Conservation (phyloP, 179 eudicot genomes). For the Beta macrorhiza region DNA sequence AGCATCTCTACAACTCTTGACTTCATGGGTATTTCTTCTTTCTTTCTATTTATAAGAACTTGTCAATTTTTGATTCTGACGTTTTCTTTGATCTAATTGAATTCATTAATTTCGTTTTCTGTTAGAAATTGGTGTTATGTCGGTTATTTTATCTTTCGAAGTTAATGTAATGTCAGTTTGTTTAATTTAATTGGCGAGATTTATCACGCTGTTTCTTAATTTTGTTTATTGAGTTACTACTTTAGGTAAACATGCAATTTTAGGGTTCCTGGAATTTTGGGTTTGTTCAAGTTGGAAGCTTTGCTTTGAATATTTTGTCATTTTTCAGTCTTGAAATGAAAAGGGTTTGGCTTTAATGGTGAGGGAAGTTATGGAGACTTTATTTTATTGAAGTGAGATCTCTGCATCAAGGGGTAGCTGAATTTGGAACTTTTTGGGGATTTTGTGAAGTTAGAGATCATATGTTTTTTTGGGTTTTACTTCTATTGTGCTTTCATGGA, state of each 20-base stretch:
- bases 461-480: neutral
- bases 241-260: neutral
- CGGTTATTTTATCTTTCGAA: no score
- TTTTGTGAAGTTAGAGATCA: neutral
- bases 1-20: no score
- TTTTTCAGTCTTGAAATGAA: constrained; percentile 5
- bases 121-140: no score
- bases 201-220: no score
- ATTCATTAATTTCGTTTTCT: no score
- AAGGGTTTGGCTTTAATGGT: neutral
- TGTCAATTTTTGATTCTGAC: no score
- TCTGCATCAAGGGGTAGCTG: neutral
- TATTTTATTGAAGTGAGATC: neutral
- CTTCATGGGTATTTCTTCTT: no score
- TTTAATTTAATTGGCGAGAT: no score
- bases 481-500: neutral
- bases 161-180: no score
- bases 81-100: no score
- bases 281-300: neutral
- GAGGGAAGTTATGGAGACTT: neutral
- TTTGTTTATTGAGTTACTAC: no score
- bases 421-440: constrained; percentile 6
- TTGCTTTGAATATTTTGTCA: neutral
- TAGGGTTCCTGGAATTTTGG: neutral
- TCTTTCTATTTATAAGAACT: no score